Base-by-base conservation (phyloP, 495 filamentous ascomycete species). In the Penicillium coprophilum region DNA sequence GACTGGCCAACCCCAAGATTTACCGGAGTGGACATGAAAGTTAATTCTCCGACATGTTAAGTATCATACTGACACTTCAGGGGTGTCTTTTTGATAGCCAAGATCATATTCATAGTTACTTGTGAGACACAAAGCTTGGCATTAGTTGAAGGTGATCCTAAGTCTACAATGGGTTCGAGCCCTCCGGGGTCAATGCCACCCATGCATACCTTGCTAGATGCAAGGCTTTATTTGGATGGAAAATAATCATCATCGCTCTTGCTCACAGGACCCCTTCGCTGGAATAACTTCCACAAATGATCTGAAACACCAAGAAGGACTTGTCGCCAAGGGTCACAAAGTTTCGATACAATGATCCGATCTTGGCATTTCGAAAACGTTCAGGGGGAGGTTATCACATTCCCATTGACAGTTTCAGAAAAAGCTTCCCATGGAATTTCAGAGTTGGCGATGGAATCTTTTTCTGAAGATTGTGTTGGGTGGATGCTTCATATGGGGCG, bases 241-340 rank as follows among this genome's bases (percentile, higher is more conserved):
- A n/a, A 19, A 40, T 19, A 17, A 11, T 30, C 9, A 13, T 21
- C 19, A 36, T n/a, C 19, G 19, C 23, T 1, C 10, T 51, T 45
- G 4, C 12, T 28, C 36, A 20, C 20, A 20, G 31, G 7, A 24
- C 7, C 30, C 19, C 8, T 12, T n/a, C 15, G 6, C 15, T 19
- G 15, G 41, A 50, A 53, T 10, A 58, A 53, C 19, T 58, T 54
- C 55, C 59, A 50, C 59, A 46, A 56, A 57, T 56, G 17, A 23
- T n/a, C 8, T 46, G 44, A 53, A 46, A 47, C 45, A 36, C 23
- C 21, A 24, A n/a, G 32, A 39, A 24, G 39, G 50, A 47, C 31
- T 27, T 27, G 12, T 39, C 17, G 55, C 50, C 55, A 61, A 55
- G 59, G 12, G 13, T 31, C 11, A 21, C 11, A 24, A 15, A 21